These are phyloP conservation scores for Ceratobasidium sp. DNA, from an alignment of 1,284 basidiomycete genomes.

Conservation along the genomic window DNA sequence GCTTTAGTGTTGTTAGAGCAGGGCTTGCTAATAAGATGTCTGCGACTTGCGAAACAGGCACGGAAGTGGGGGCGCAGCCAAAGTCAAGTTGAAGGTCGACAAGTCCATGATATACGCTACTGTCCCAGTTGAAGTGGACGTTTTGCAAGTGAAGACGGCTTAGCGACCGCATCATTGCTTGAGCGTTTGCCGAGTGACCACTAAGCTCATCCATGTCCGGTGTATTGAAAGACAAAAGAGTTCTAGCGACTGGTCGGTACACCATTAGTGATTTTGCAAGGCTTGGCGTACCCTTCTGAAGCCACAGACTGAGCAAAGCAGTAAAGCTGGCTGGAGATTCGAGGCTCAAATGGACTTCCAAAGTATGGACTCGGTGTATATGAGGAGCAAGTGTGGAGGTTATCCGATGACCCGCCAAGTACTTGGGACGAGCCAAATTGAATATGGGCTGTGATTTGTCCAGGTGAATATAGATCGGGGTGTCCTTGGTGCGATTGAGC, in stretches of 20 bases:
- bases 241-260: not conserved
- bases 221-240: not conserved
- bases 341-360: not conserved
- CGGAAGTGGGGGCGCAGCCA: too few species aligned
- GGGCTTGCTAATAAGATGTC: not conserved
- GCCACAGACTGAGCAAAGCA: not conserved
- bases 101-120: not conserved
- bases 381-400: not conserved
- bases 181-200: not conserved
- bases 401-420: not conserved
- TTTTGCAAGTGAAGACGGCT: not conserved
- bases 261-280: not conserved
- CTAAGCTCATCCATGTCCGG: not conserved
- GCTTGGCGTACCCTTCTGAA: not conserved
- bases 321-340: not conserved
- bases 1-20: not conserved
- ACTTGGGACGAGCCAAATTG: not conserved
- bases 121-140: not conserved
- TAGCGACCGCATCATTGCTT: not conserved
- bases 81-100: slow-evolving; percentile 3
- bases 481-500: not conserved
- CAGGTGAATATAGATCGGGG: not conserved
- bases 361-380: not conserved
- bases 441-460: not conserved
- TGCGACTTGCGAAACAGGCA: not conserved